Evolutionary conservation across 768 basidiomycete species (phyloP).

Genomic region (Mycena pura): DNA sequence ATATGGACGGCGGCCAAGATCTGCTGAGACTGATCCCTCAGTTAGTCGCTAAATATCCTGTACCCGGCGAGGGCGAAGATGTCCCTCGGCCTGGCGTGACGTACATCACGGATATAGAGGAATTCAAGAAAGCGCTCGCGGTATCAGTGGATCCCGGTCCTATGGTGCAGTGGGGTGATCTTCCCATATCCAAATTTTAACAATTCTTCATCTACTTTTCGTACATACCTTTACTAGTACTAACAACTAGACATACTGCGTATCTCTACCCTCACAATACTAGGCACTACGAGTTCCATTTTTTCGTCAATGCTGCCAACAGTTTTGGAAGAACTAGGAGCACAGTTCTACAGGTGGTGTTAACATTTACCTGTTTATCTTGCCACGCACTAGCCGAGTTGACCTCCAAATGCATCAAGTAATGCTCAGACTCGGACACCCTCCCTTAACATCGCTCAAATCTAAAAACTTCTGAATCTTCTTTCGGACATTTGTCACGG

Average conservation of each 20-base stretch:
- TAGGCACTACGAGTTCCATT: no score
- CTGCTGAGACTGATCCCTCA: constrained; percentile 63
- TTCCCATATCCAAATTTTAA: constrained; percentile 66
- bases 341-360: background rate
- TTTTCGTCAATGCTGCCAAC: no score
- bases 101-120: constrained; percentile 67
- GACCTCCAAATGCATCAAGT: constrained; percentile 22
- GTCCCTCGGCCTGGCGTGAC: constrained; percentile 54
- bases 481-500: constrained; percentile 35
- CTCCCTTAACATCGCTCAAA: constrained; percentile 38
- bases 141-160: constrained; percentile 67
- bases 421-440: constrained; percentile 42
- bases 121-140: constrained; percentile 67
- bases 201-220: background rate
- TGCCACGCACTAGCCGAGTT: background rate
- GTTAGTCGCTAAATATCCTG: constrained; percentile 63
- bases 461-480: constrained; percentile 46
- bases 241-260: no score
- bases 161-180: constrained; percentile 76
- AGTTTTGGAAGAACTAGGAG: no score
- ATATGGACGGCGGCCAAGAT: constrained; percentile 47
- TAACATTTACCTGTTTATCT: background rate
- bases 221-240: no score
- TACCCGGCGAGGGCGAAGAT: constrained; percentile 58
- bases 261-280: no score